phyloP scores from a whole-genome alignment of 139 green algal genomes.

The Coccomyxa sp. region DNA sequence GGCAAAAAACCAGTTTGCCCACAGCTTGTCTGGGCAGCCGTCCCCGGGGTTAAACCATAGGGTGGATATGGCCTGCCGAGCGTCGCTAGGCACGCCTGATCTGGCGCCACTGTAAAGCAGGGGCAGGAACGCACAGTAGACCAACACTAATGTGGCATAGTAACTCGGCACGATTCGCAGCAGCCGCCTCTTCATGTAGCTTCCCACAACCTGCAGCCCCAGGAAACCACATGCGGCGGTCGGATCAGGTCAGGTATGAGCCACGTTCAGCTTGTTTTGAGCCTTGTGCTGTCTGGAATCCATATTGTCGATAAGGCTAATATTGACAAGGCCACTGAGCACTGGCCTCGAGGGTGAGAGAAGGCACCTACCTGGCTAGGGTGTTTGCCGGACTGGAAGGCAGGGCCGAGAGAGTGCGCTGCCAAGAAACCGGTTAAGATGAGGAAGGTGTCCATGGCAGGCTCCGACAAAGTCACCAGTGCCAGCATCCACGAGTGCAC shows the following conservation, averaged over 20 bases:
- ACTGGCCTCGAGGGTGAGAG: no score
- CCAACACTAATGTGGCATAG: not conserved
- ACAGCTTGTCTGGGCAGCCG: not conserved
- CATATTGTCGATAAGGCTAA: no score
- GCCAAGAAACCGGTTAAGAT: not conserved
- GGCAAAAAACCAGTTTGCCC: not conserved
- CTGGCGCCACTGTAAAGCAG: not conserved
- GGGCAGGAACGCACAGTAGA: not conserved
- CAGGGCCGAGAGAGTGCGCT: not conserved
- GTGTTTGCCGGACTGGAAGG: not conserved
- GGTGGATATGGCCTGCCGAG: not conserved
- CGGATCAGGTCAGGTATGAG: not conserved
- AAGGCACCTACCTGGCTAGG: not conserved
- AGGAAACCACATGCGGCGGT: not conserved
- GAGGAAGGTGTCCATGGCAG: not conserved
- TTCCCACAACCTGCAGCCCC: not conserved
- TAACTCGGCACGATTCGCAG: not conserved
- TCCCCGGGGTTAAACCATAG: not conserved
- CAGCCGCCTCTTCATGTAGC: not conserved
- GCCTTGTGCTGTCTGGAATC: not conserved
- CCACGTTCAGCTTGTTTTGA: not conserved
- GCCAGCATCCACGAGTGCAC: not conserved
- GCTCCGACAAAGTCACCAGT: not conserved
- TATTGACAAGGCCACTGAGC: no score
- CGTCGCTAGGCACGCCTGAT: not conserved